These are phyloP conservation scores for Allium cepa DNA, from an alignment of 106 monocot genomes.

Conservation along the genomic window DNA sequence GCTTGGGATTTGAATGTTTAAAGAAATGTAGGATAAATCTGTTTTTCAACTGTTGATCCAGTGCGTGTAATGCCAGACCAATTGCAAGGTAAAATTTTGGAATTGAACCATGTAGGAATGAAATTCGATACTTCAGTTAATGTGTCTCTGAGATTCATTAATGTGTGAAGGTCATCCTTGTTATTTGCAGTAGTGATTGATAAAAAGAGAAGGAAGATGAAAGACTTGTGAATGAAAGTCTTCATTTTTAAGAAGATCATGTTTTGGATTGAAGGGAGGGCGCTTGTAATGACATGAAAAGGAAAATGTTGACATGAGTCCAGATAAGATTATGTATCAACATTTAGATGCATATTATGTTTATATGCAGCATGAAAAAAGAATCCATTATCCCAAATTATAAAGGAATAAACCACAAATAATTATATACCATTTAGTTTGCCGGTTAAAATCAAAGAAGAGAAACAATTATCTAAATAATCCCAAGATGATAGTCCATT, in stretches of 20 bases:
- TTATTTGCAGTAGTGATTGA: constrained; percentile 20
- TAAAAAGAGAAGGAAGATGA: constrained; percentile 20
- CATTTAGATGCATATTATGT: neutral
- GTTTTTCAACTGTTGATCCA: constrained; percentile 32
- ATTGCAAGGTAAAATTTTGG: constrained; percentile 50
- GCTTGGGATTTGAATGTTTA: constrained; percentile 47
- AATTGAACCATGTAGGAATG: constrained; percentile 67
- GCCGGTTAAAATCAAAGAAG: neutral
- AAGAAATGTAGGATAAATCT: constrained; percentile 47
- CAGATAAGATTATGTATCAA: neutral
- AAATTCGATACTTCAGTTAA: constrained; percentile 23
- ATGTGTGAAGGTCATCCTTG: constrained; percentile 23
- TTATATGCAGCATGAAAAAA: neutral
- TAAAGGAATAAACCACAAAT: neutral
- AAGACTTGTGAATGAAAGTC: constrained; percentile 5
- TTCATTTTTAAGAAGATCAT: neutral
- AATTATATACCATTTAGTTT: neutral
- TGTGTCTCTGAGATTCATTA: constrained; percentile 48
- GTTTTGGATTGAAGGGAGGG: constrained; percentile 40
- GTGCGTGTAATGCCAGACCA: constrained; percentile 72
- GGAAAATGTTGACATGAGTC: neutral
- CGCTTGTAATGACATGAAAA: constrained; percentile 18
- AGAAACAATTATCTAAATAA: neutral
- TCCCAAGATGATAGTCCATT: too few relatives aligned
- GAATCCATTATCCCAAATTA: neutral